phyloP scores from a whole-genome alignment of 345 rosid genomes.

The Linum trigynum region DNA sequence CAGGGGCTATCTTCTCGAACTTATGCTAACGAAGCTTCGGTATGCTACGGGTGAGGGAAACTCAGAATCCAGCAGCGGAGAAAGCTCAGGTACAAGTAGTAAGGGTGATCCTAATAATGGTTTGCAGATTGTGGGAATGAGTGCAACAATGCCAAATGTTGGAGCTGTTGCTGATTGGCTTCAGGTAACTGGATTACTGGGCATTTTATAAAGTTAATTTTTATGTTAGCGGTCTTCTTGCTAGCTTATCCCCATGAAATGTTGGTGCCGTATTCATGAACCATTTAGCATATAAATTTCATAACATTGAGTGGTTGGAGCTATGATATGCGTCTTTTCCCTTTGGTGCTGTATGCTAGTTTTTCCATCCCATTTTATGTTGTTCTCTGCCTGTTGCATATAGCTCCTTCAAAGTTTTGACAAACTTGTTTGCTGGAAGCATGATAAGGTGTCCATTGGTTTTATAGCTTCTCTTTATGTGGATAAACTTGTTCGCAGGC shows the following conservation, averaged over 20 bases:
- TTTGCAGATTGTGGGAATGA: slow-evolving; percentile 97
- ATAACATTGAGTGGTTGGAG: background rate
- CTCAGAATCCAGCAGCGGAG: slow-evolving; percentile 72
- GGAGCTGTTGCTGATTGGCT: slow-evolving; percentile 98
- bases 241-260: too few relatives aligned
- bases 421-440: background rate
- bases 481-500: slow-evolving; percentile 42
- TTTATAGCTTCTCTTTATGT: slow-evolving; percentile 1
- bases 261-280: too few relatives aligned
- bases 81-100: slow-evolving; percentile 75
- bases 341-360: background rate
- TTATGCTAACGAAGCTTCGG: slow-evolving; percentile 89
- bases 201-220: background rate
- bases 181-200: slow-evolving; percentile 48
- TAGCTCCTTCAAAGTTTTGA: background rate
- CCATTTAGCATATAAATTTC: too few relatives aligned
- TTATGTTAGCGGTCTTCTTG: background rate
- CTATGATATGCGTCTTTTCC: background rate
- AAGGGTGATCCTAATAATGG: slow-evolving; percentile 76
- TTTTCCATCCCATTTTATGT: background rate
- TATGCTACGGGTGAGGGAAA: slow-evolving; percentile 93
- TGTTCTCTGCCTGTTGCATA: background rate
- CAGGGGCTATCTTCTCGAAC: slow-evolving; percentile 96
- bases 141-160: slow-evolving; percentile 98
- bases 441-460: background rate